These are phyloP conservation scores for Senna tora DNA, from an alignment of 306 rosid species.

Conservation along the genomic window DNA sequence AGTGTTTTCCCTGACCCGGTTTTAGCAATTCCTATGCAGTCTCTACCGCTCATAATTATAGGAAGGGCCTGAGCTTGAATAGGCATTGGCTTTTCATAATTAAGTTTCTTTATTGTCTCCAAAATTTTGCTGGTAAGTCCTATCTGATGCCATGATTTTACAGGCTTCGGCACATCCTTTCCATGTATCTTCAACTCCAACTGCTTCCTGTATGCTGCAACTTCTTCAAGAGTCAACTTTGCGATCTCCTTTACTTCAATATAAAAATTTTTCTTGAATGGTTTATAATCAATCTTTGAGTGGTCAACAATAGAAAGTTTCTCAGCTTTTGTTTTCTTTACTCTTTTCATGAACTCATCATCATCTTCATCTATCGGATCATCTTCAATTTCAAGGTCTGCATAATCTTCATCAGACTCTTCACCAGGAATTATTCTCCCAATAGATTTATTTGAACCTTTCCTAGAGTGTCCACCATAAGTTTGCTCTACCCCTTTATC, in stretches of 20 bases:
- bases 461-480: slow-evolving; percentile 53
- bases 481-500: slow-evolving; percentile 52
- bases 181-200: slow-evolving; percentile 96
- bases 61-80: slow-evolving; percentile 96
- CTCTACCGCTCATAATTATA: slow-evolving; percentile 91
- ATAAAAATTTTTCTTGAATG: slow-evolving; percentile 73
- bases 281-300: slow-evolving; percentile 81
- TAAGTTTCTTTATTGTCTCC: slow-evolving; percentile 81
- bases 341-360: slow-evolving; percentile 95
- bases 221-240: slow-evolving; percentile 71
- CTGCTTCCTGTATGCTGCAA: slow-evolving; percentile 69
- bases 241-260: slow-evolving; percentile 80
- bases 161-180: slow-evolving; percentile 94
- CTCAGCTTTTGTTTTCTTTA: slow-evolving; percentile 93
- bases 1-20: slow-evolving; percentile 98
- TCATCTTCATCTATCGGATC: slow-evolving; percentile 81
- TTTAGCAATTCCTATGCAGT: slow-evolving; percentile 94
- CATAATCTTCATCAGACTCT: slow-evolving; percentile 86
- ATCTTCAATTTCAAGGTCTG: slow-evolving; percentile 65
- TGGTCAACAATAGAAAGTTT: slow-evolving; percentile 93
- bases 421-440: slow-evolving; percentile 96
- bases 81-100: slow-evolving; percentile 87
- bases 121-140: slow-evolving; percentile 88
- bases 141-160: slow-evolving; percentile 91
- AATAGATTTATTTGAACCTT: slow-evolving; percentile 66